Percentiles rank a stretch among this genome's conserved stretches.
Conservation (phyloP, 352 stramenopile genomes). For the Peronospora destructor region DNA sequence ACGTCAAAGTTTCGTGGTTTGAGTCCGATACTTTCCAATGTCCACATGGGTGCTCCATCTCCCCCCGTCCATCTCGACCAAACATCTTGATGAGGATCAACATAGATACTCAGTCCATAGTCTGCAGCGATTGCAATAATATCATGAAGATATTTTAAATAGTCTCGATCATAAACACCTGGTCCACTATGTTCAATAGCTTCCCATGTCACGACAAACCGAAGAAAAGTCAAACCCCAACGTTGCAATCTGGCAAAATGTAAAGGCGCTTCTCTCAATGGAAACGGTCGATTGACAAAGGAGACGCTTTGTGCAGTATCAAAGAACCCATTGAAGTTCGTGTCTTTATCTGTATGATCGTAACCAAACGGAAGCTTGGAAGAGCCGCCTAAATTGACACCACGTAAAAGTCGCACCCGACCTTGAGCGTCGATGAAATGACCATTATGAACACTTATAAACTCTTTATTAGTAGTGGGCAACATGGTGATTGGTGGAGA, state of each 20-base stretch:
- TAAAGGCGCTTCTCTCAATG: constrained; percentile 61
- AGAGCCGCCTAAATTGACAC: constrained; percentile 84
- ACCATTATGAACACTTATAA: constrained; percentile 38
- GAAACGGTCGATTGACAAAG: constrained; percentile 79
- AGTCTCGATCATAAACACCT: constrained; percentile 78
- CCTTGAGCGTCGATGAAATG: constrained; percentile 81
- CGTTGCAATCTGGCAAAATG: constrained; percentile 75
- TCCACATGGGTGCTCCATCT: constrained; percentile 87
- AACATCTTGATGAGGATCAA: constrained; percentile 90
- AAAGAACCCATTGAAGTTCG: constrained; percentile 36
- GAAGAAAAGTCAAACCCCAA: constrained; percentile 80
- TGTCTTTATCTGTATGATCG: constrained; percentile 37
- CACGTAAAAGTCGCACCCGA: constrained; percentile 66
- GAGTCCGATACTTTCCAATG: constrained; percentile 70
- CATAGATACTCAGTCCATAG: constrained; percentile 77
- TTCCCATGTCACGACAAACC: constrained; percentile 87
- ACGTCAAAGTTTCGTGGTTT: constrained; percentile 63
- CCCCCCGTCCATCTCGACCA: constrained; percentile 88
- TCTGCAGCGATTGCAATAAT: constrained; percentile 51
- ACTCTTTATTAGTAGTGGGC: background rate
- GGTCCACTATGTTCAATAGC: constrained; percentile 84
- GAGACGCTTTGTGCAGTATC: constrained; percentile 42
- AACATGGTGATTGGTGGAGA: constrained; percentile 13
- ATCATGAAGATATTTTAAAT: constrained; percentile 67
- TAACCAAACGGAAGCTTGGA: constrained; percentile 79